phyloP scores from a whole-genome alignment of 345 rosid species.

The Tarenaya hassleriana region DNA sequence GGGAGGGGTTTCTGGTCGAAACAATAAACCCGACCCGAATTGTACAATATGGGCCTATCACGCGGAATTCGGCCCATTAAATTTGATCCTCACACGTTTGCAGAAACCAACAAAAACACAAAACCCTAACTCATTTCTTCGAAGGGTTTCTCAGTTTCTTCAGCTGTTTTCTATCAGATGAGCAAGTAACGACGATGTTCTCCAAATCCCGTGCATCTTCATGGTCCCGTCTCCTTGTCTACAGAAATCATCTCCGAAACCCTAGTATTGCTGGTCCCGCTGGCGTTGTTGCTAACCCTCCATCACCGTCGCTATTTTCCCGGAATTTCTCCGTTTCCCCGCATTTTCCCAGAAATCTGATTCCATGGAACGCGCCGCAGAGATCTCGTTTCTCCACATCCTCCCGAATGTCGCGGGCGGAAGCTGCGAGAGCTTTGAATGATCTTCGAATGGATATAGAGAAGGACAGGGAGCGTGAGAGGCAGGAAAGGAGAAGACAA shows the following conservation, averaged over 20 bases:
- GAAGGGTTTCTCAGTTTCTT: not conserved
- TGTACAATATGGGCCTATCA: too few relatives aligned
- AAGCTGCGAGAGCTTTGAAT: slow-evolving; percentile 26
- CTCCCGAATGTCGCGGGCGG: slow-evolving; percentile 7
- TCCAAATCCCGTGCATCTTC: slow-evolving; percentile 30
- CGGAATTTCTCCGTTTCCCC: slow-evolving; percentile 20
- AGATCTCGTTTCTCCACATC: slow-evolving; percentile 39
- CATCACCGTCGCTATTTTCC: slow-evolving; percentile 19
- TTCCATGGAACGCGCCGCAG: slow-evolving; percentile 27
- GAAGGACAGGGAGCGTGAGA: slow-evolving; percentile 65
- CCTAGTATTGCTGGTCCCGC: slow-evolving; percentile 13
- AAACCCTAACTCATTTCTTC: slow-evolving; percentile 18
- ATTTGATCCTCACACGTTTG: too few relatives aligned
- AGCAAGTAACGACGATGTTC: slow-evolving; percentile 33
- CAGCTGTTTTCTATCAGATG: slow-evolving; percentile 21
- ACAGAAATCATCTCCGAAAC: slow-evolving; percentile 22
- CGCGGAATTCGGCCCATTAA: too few relatives aligned
- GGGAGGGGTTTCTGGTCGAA: too few relatives aligned
- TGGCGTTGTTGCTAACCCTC: not conserved
- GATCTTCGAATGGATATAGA: slow-evolving; percentile 58
- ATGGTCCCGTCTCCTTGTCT: slow-evolving; percentile 43
- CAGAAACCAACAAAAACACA: not conserved
- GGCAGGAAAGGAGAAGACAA: slow-evolving; percentile 53
- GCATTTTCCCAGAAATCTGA: slow-evolving; percentile 20
- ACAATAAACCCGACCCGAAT: too few relatives aligned